Evolutionary conservation across 2,329 filamentous ascomycete species (phyloP), one percentile per base, ranked within the genome.

Genomic region (Colletotrichum plurivorum): DNA sequence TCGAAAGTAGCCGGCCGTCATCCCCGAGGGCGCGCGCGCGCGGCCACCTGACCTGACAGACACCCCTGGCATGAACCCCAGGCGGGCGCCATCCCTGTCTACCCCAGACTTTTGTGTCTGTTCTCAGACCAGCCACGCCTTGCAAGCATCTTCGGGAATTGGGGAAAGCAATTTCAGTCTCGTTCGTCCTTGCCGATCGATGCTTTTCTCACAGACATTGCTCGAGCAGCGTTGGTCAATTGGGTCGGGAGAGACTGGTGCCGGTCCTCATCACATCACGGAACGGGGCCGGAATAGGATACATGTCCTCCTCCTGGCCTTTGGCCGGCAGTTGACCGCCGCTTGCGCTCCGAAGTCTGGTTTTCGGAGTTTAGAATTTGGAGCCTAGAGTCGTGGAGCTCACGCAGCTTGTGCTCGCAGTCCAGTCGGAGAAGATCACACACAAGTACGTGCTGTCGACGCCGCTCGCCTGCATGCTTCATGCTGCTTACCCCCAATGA

Each of bases 51-150:
- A 71, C 31, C 31, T 36, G 8, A 36, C 31, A 36, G 31, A 36
- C 69, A 71, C 69, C 56, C 69, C 62, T 69, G 48, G 62, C 46
- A 16, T 22, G 41, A 25, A 31, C 22, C 57, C 63, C 51, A 31
- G 54, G 16, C 20, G 48, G 59, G 54, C 51, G 20, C 5, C 27
- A 64, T 56, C 69, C 69, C 59, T 71, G 69, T 71, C 45, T 71
- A 69, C 69, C 69, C 69, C 69, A 54, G 69, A 71, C 66, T 71
- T 61, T 61, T 46, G 13, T 43, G 49, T 69, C 54, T 69, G 64
- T 68, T 57, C 67, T 45, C 56, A 46, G 67, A 54, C 67, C 63
- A 70, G 39, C 64, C 52, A 68, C 45, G 63, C 46, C 56, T 57
- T 46, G 56, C 57, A 68, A 56, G 67, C 63, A 68, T 62, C 63